These are phyloP conservation scores for Metarhizium anisopliae DNA, from an alignment of 2,329 filamentous ascomycete species.

Conservation along the genomic window DNA sequence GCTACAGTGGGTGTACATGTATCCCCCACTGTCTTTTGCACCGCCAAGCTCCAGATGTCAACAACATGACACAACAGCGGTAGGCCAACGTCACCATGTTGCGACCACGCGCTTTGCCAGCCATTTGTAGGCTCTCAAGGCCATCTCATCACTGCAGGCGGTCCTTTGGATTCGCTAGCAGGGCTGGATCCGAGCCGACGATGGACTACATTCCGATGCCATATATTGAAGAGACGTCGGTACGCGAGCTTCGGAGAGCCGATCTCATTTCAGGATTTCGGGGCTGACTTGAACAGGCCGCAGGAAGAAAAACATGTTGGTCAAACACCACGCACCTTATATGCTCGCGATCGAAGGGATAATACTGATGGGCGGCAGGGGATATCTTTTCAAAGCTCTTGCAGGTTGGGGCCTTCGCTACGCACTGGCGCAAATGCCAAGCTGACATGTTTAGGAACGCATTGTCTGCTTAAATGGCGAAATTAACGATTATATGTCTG, in stretches of 20 bases:
- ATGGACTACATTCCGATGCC: slow-evolving; percentile 44
- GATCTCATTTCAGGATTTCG: neutral
- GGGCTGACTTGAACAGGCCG: slow-evolving; percentile 44
- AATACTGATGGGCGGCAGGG: slow-evolving; percentile 37
- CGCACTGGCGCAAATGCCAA: neutral
- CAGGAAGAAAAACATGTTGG: slow-evolving; percentile 71
- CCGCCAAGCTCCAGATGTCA: neutral
- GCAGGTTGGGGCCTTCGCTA: slow-evolving; percentile 35
- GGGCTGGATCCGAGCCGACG: slow-evolving; percentile 17
- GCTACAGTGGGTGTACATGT: too few species aligned
- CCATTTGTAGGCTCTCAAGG: slow-evolving; percentile 19
- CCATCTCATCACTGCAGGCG: slow-evolving; percentile 27
- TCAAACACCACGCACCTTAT: neutral
- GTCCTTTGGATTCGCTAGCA: slow-evolving; percentile 33
- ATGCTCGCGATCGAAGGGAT: neutral
- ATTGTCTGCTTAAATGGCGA: slow-evolving; percentile 90
- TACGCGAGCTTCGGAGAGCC: slow-evolving; percentile 14
- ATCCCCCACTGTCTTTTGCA: too few species aligned
- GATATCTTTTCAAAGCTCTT: slow-evolving; percentile 76
- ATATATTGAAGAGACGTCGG: slow-evolving; percentile 42
- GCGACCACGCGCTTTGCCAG: slow-evolving; percentile 19
- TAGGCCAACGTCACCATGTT: slow-evolving; percentile 14
- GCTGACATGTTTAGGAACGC: slow-evolving; percentile 54
- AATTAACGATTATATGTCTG: slow-evolving; percentile 83
- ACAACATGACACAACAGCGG: slow-evolving; percentile 2